Percentiles rank a stretch among this genome's conserved stretches.
Conservation (phyloP, 495 filamentous ascomycete species). For the Margaritispora aquatica region DNA sequence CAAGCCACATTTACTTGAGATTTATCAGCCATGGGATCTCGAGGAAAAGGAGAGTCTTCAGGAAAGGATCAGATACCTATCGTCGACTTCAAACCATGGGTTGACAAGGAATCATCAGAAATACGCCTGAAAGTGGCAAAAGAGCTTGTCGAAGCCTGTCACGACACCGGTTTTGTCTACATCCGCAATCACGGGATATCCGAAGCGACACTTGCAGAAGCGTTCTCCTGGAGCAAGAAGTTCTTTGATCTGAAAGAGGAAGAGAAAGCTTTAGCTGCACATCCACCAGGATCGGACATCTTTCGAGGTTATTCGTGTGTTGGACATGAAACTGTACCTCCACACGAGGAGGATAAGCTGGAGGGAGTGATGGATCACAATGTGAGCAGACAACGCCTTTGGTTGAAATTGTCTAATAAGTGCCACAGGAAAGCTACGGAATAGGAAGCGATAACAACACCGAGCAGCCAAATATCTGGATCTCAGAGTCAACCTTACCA, state of each 20-base stretch:
- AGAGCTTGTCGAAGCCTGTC: neutral
- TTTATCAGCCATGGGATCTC: neutral
- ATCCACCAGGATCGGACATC: neutral
- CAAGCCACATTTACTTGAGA: neutral
- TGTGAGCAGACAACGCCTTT: neutral
- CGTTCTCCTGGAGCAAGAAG: neutral
- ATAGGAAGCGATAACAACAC: neutral
- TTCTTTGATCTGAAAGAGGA: neutral
- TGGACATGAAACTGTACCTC: neutral
- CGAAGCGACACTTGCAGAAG: neutral
- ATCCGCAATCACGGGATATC: constrained; percentile 3
- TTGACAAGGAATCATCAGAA: neutral
- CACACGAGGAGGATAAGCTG: neutral
- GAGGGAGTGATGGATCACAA: neutral
- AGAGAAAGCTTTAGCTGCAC: neutral
- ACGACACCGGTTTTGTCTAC: neutral
- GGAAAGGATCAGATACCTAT: neutral
- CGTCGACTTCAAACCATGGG: neutral
- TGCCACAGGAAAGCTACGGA: neutral
- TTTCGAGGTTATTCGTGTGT: neutral
- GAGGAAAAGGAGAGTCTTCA: neutral
- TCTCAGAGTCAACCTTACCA: constrained; percentile 13
- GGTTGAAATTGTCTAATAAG: neutral
- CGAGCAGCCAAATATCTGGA: constrained; percentile 25
- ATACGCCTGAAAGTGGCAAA: neutral